phyloP scores from a whole-genome alignment of 2,329 filamentous ascomycete species.

The Penicillium expansum region DNA sequence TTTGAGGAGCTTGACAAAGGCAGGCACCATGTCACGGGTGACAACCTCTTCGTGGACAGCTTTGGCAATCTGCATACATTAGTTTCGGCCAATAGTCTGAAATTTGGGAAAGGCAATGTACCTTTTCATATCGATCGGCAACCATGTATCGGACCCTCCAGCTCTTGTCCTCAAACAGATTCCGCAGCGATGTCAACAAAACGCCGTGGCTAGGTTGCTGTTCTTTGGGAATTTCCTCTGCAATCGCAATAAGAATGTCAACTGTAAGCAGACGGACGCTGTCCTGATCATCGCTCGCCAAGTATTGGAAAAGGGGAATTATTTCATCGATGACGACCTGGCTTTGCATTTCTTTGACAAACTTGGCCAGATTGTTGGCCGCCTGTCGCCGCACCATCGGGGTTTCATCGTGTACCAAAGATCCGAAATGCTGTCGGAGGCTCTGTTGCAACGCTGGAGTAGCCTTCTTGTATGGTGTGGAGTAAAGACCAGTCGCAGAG shows the following conservation, averaged over 20 bases:
- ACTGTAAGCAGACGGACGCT: constrained; percentile 94
- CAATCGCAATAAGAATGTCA: constrained; percentile 92
- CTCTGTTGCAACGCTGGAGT: constrained; percentile 83
- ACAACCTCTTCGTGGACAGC: constrained; percentile 97
- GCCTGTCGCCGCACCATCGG: constrained; percentile 98
- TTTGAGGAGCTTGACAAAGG: constrained; percentile 96
- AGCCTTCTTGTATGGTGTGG: constrained; percentile 87
- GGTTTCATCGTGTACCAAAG: constrained; percentile 95
- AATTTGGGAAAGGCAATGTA: constrained; percentile 36
- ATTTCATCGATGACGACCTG: constrained; percentile 94
- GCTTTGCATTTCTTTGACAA: constrained; percentile 94
- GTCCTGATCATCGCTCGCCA: constrained; percentile 95
- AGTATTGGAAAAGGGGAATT: constrained; percentile 97
- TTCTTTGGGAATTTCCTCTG: constrained; percentile 95
- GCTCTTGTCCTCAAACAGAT: constrained; percentile 97
- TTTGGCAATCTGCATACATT: constrained; percentile 74
- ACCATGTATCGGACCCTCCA: constrained; percentile 99
- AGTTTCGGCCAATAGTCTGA: constrained; percentile 7
- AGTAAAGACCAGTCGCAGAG: constrained; percentile 93
- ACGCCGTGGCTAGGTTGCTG: constrained; percentile 96
- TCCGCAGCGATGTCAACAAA: constrained; percentile 82
- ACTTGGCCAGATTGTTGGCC: constrained; percentile 93
- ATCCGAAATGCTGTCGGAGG: constrained; percentile 85
- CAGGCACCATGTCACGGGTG: constrained; percentile 86
- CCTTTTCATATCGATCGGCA: constrained; percentile 96